Evolutionary conservation across 768 basidiomycete genomes (phyloP).

Genomic region (Galerina marginata): DNA sequence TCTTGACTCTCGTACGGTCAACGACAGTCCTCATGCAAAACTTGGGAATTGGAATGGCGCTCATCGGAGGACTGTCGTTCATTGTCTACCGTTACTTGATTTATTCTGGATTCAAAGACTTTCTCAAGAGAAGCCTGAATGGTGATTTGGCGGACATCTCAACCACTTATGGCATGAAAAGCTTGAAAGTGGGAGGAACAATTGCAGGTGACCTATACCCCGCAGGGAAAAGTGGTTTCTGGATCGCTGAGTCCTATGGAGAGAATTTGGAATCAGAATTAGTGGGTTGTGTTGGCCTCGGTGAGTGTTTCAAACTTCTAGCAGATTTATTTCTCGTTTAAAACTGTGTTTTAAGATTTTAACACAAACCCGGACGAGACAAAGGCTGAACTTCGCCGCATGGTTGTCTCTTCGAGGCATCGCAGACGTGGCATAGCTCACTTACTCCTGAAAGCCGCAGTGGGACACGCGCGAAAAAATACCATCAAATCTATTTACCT

Average conservation of each 20-base stretch:
- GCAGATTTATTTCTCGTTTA: neutral
- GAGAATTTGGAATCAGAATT: slow-evolving; percentile 9
- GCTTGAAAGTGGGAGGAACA: neutral
- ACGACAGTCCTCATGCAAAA: neutral
- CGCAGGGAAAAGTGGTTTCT: slow-evolving; percentile 25
- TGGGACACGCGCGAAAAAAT: slow-evolving; percentile 21
- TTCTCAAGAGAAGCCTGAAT: slow-evolving; percentile 7
- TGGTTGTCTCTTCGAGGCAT: slow-evolving; percentile 28
- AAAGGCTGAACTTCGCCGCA: slow-evolving; percentile 29
- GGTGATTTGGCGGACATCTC: slow-evolving; percentile 28
- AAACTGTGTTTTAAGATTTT: neutral
- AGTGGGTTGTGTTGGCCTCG: slow-evolving; percentile 27
- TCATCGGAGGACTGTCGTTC: slow-evolving; percentile 1
- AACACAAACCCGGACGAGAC: slow-evolving; percentile 14
- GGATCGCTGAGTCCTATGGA: slow-evolving; percentile 26
- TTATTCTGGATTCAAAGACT: slow-evolving; percentile 7
- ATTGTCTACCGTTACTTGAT: slow-evolving; percentile 20
- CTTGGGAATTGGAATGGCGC: slow-evolving; percentile 2
- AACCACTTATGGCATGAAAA: slow-evolving; percentile 18
- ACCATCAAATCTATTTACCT: slow-evolving; percentile 15
- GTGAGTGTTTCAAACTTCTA: slow-evolving; percentile 9
- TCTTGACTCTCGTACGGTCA: neutral
- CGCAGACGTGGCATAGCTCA: slow-evolving; percentile 27
- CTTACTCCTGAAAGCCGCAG: slow-evolving; percentile 16
- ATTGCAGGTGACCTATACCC: neutral